phyloP scores from a whole-genome alignment of 352 stramenopile species.

The Phytophthora ohioensis region DNA sequence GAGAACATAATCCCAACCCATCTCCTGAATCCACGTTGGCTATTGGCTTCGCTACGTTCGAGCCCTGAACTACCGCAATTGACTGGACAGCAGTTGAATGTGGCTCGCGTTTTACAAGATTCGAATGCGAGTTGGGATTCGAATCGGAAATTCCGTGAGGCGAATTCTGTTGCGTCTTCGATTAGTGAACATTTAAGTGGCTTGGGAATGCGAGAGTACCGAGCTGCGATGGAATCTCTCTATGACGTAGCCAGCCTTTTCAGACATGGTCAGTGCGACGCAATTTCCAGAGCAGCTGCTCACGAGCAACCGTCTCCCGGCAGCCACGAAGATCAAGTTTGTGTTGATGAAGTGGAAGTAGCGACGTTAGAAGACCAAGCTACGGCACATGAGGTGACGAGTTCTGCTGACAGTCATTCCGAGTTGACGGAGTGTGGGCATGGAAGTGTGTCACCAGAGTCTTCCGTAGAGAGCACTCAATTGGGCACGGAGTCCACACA shows the following conservation, averaged over 20 bases:
- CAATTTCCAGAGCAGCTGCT: background rate
- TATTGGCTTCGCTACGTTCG: constrained; percentile 15
- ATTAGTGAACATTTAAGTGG: constrained; percentile 25
- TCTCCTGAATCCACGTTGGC: constrained; percentile 18
- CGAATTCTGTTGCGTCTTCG: constrained; percentile 4
- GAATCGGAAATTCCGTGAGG: constrained; percentile 22
- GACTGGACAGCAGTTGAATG: constrained; percentile 1
- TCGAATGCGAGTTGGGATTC: constrained; percentile 12
- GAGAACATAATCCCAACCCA: constrained; percentile 27
- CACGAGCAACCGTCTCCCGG: background rate
- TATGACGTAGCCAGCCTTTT: constrained; percentile 6
- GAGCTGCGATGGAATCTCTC: background rate
- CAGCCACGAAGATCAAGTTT: background rate
- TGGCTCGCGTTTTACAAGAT: background rate
- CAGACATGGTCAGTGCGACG: constrained; percentile 16
- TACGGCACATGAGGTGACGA: background rate
- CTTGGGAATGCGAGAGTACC: constrained; percentile 23
- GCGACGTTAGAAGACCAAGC: background rate
- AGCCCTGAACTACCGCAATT: background rate
- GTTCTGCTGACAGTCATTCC: background rate
- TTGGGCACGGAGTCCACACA: too few relatives aligned
- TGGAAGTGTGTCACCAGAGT: too few relatives aligned
- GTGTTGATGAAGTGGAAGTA: background rate
- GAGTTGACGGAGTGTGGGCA: too few relatives aligned
- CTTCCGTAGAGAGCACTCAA: too few relatives aligned